Base-by-base conservation (phyloP, 2,329 filamentous ascomycete genomes). In the Balansia obtecta region DNA sequence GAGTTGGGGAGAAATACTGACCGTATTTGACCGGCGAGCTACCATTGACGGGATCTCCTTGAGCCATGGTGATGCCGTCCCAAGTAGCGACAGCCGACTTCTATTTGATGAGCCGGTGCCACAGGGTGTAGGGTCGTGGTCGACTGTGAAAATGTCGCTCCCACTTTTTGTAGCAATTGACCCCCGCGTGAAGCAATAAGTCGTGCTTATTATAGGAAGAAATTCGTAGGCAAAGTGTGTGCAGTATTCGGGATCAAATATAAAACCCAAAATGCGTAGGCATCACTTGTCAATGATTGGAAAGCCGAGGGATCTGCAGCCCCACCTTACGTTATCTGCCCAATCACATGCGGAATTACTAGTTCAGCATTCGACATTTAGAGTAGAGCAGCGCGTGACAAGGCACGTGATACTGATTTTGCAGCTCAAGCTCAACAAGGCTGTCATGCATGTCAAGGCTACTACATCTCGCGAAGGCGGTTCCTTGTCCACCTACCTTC, bases 21-120 rank as follows among this genome's bases (percentile, higher is more conserved):
- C 64, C 62, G 51, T 65, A 66, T 52, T 56, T 57, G 45, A 48
- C 55, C 11, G 49, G 57, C 46, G 52, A 45, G 30, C 34, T 51
- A 41, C 55, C 55, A 48, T 60, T 57, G 48, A 51, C 33, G 49
- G 45, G 22, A 16, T 45, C 53, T 37, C 44, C 57, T 55, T 60
- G 55, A 37, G 57, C 52, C 61, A 65, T 64, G 34, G 33, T 50
- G 18, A 18, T 41, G 27, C 18, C 15, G 16, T 34, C 15, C 6
- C 8, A 22, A 22, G 20, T 15, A 33, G 43, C 46, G 46, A 53
- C 46, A 33, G 16, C 37, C n/a, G n/a, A 11, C 32, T 6, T 20
- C 12, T 37, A 32, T n/a, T 20, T 40, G 34, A 4, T 38, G 10
- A 27, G 16, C 41, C 13, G 27, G 42, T 40, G 45, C 40, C 13